These are phyloP conservation scores for Camelina neglecta DNA, from an alignment of 345 rosid species.

Conservation along the genomic window DNA sequence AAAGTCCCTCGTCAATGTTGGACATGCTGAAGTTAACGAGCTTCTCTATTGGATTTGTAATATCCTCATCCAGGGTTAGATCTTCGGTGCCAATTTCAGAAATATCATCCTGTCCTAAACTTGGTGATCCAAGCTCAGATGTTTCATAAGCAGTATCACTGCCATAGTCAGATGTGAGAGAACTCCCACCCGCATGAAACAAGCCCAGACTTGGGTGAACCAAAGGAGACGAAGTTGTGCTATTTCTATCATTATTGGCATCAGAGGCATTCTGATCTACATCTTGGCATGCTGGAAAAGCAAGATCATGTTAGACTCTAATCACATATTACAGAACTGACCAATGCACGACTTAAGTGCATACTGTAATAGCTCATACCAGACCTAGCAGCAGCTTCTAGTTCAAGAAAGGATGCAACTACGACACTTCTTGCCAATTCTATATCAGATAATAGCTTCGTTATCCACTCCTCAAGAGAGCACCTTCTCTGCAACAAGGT, in stretches of 20 bases:
- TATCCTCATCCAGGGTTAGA: constrained; percentile 71
- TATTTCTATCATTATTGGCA: constrained; percentile 52
- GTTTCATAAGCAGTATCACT: constrained; percentile 95
- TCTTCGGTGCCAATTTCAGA: constrained; percentile 80
- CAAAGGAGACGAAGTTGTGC: constrained; percentile 51
- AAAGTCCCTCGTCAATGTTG: constrained; percentile 94
- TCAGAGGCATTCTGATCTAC: constrained; percentile 59
- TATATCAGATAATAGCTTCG: constrained; percentile 88
- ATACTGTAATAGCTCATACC: constrained; percentile 63
- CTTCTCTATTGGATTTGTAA: constrained; percentile 84
- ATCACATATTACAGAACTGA: constrained; percentile 19
- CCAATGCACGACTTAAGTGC: constrained; percentile 18
- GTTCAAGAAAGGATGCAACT: constrained; percentile 95
- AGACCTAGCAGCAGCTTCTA: constrained; percentile 97
- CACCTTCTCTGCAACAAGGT: constrained; percentile 87
- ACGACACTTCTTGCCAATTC: constrained; percentile 88
- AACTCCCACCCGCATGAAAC: constrained; percentile 63
- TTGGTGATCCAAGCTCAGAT: constrained; percentile 89
- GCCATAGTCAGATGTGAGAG: constrained; percentile 88
- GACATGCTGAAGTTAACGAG: constrained; percentile 85
- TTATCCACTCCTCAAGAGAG: constrained; percentile 97
- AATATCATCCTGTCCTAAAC: constrained; percentile 63
- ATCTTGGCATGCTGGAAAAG: constrained; percentile 93
- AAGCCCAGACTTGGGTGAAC: constrained; percentile 56
- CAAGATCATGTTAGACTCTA: constrained; percentile 26